Base-by-base conservation (phyloP, 768 basidiomycete genomes). In the Suillus ampliporus region DNA sequence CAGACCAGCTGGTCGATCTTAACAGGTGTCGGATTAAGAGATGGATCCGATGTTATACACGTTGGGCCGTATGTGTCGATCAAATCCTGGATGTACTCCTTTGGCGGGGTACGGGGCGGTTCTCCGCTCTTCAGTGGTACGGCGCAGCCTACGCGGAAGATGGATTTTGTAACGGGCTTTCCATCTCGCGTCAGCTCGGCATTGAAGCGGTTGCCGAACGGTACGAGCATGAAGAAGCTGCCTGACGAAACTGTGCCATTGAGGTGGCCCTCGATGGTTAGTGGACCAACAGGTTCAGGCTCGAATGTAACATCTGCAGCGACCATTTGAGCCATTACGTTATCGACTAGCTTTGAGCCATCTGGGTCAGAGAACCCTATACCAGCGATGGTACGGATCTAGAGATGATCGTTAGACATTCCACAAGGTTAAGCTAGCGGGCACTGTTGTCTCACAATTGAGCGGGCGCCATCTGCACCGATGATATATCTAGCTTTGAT, bases 381-480 rank as follows among this genome's bases (percentile, higher is more conserved):
- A 0, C 78, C 78, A 2, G 76, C 71, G 41, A 75, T 61, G 21
- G 76, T 68, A 50, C 84, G 83, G 21, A 85, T 68, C 84, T 86
- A 56, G 1, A 54, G 5, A 54, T 54, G 9, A 23, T 38, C 9
- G 3, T 54, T n/a, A 38, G 23, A 47, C 48, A 40, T 52, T 14
- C 10, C 21, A 13, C 38, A 35, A 58, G 63, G 41, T 17, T 57
- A 46, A 38, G 8, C 28, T 17, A 23, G 47, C 7, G 5, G 15
- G 40, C 7, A 40, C 50, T 10, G 23, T 15, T 11, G 15, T 67
- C 77, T 57, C 65, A 84, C 85, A 26, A 68, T 61, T 1, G 84
- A 86, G 58, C 69, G 77, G 4, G 82, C 72, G 4, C 85, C 84
- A 65, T 87, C 85, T 10, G 84, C 84, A 31, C 81, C 84, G 40